Conservation (phyloP, 257 asterid species). For the Cynanchum wilfordii region DNA sequence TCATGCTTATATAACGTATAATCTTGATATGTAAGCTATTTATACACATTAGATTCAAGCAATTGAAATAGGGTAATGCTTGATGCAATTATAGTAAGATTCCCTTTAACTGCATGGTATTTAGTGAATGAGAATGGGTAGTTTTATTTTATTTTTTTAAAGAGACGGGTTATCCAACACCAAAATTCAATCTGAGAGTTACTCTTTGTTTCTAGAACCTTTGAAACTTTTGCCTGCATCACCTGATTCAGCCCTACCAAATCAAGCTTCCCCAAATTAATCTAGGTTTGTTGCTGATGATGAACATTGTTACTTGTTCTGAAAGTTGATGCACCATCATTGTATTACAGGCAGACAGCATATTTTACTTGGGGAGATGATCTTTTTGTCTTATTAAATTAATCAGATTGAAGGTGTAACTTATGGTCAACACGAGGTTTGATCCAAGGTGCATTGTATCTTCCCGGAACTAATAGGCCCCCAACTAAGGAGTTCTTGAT, state of each 20-base stretch:
- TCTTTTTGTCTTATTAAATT: background rate
- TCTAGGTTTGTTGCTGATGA: background rate
- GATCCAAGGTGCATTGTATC: background rate
- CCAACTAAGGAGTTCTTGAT: background rate
- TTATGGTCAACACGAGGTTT: background rate
- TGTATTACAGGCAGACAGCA: background rate
- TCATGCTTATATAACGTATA: background rate
- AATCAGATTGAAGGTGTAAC: background rate
- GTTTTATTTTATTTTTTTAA: background rate
- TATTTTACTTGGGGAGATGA: background rate
- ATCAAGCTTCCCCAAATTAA: background rate
- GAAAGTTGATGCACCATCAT: background rate
- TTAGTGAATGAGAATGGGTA: background rate
- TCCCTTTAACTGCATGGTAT: background rate
- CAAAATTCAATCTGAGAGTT: background rate
- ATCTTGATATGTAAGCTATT: background rate
- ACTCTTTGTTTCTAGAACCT: background rate
- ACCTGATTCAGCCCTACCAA: background rate
- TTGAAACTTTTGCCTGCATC: background rate
- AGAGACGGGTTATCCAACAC: background rate
- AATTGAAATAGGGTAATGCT: background rate
- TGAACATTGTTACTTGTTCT: background rate
- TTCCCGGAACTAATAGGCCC: background rate
- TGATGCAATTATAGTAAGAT: background rate
- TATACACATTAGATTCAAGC: background rate